Percentiles rank a stretch among this genome's conserved stretches.
Evolutionary conservation across 1,284 basidiomycete species (phyloP).

Genomic region (Irpex sp.): DNA sequence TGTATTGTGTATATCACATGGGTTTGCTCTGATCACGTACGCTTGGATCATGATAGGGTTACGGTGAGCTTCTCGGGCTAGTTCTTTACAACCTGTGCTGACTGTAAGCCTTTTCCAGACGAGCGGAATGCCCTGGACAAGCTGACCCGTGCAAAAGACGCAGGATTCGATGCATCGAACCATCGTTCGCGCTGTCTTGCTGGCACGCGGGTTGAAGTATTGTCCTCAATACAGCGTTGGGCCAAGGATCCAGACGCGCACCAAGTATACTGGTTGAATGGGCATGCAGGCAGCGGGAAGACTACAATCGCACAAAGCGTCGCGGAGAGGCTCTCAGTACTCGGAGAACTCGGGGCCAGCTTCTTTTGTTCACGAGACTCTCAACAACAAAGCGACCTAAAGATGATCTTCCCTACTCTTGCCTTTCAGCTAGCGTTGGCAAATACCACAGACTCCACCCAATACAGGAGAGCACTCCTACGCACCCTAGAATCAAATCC

Average conservation of each 20-base stretch:
- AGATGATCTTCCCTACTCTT: slow-evolving; percentile 23
- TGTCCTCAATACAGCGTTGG: background rate
- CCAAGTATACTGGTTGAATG: slow-evolving; percentile 13
- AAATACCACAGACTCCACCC: background rate
- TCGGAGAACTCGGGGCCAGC: slow-evolving; percentile 22
- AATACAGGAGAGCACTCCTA: background rate
- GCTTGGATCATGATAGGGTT: slow-evolving; percentile 16
- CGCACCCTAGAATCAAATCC: background rate
- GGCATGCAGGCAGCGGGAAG: slow-evolving; percentile 16
- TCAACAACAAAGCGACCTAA: slow-evolving; percentile 16
- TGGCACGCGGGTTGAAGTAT: background rate
- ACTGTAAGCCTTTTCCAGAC: background rate
- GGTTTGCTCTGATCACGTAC: slow-evolving; percentile 9
- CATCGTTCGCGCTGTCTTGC: background rate
- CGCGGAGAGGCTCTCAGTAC: background rate
- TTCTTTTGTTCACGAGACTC: slow-evolving; percentile 28
- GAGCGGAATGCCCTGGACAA: background rate
- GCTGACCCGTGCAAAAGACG: background rate
- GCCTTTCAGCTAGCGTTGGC: slow-evolving; percentile 5
- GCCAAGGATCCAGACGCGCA: background rate
- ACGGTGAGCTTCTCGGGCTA: slow-evolving; percentile 5
- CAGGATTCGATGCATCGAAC: background rate
- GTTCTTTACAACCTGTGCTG: background rate
- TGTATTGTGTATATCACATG: background rate
- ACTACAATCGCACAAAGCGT: slow-evolving; percentile 13